Conservation (phyloP, 202 grass and related monocot species). For the Eragrostis tef region DNA sequence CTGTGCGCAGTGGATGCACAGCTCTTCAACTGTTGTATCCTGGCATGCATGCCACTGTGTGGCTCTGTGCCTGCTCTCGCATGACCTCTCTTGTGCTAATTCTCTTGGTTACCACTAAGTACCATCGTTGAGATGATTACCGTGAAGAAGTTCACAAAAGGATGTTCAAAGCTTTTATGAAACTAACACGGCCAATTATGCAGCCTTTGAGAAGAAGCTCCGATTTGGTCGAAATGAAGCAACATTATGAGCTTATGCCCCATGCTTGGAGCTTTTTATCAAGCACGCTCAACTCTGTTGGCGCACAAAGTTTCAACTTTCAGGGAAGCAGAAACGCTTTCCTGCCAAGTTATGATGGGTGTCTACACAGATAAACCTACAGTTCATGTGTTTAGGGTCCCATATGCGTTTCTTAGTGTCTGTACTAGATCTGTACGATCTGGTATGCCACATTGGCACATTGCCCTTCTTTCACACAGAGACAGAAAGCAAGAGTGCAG, state of each 20-base stretch:
- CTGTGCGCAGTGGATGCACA: slow-evolving; percentile 30
- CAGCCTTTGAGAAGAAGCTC: slow-evolving; percentile 16
- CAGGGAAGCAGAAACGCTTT: slow-evolving; percentile 4
- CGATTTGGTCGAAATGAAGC: slow-evolving; percentile 33
- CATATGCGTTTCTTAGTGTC: not conserved
- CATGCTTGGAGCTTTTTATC: slow-evolving; percentile 42
- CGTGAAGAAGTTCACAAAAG: not conserved
- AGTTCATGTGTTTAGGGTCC: not conserved
- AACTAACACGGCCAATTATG: slow-evolving; percentile 34
- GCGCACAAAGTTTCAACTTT: slow-evolving; percentile 26
- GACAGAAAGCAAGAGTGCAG: slow-evolving; percentile 32
- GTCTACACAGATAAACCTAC: slow-evolving; percentile 27
- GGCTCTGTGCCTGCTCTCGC: slow-evolving; percentile 16
- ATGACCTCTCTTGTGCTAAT: too few species aligned
- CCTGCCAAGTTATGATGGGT: slow-evolving; percentile 21
- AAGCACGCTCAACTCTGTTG: slow-evolving; percentile 24
- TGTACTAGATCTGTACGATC: slow-evolving; percentile 28
- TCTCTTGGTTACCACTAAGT: slow-evolving; percentile 27
- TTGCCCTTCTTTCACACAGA: not conserved
- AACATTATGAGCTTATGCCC: slow-evolving; percentile 26
- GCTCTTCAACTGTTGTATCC: not conserved
- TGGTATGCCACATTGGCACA: not conserved
- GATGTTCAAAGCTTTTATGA: slow-evolving; percentile 7
- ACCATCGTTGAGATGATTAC: slow-evolving; percentile 35
- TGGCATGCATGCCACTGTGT: slow-evolving; percentile 23